Evolutionary conservation across 495 filamentous ascomycete species (phyloP), one percentile per base, ranked within the genome.

Genomic region (Aspergillus carlsbadensis): DNA sequence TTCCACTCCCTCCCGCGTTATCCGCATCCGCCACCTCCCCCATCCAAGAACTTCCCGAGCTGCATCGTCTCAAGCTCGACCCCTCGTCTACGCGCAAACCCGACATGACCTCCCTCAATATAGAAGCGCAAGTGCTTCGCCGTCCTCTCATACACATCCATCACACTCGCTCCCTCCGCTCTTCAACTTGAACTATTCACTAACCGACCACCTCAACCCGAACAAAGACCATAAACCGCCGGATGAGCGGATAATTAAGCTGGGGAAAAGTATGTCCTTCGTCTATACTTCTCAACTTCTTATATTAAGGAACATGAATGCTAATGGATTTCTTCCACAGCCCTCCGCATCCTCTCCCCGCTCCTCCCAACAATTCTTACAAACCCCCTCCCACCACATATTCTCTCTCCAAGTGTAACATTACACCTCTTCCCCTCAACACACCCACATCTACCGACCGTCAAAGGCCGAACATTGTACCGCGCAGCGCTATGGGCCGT

Each of bases 371-470:
- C 87, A 13, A 82, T 98, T 24, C 81, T 98, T 15, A 86, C 89
- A 62, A 87, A 92, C 8, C 81, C 82, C 0, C 81, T 97, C 1
- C 94, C 94, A 2, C 84, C 86, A 43, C 84, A 90, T 41, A 89
- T 98, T 62, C 88, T 98, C 62, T 89, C 88, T 0, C 94, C 93
- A 0, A 83, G 85, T 65, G 94, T 98, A 59, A 87, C 85, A n/a
- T 85, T 98, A 24, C 88, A 96, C 70, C 88, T 98, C 53, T 98
- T 98, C 75, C 94, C 94, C 24, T 92, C 91, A 2, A 97, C 94
- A 0, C 95, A 98, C 65, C 95, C 92, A 2, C 89, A 97, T 67
- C 89, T 98, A 11, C 94, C 94, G 44, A 88, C 85, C 8, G 95
- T 97, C 46, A 87, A 89, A 6, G 94, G 94, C 40, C 84, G 90